These are phyloP conservation scores for Alternaria arbusti DNA, from an alignment of 2,329 filamentous ascomycete genomes.

Conservation along the genomic window DNA sequence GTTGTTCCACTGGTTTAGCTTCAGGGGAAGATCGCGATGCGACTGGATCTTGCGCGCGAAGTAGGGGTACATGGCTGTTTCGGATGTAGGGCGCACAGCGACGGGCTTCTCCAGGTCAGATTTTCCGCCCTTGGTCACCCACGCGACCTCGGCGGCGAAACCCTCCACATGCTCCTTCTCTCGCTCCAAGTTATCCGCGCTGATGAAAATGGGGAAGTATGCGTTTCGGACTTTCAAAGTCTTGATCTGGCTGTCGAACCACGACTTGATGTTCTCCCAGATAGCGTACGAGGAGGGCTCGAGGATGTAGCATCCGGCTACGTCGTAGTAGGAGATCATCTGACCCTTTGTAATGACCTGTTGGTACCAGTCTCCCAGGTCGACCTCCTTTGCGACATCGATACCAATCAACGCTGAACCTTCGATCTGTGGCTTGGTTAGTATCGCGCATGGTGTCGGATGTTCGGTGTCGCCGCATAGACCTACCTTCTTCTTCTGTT, in stretches of 20 bases:
- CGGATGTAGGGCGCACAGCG: slow-evolving; percentile 72
- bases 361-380: slow-evolving; percentile 96
- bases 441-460: slow-evolving; percentile 3
- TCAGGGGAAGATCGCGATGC: slow-evolving; percentile 91
- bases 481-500: slow-evolving; percentile 57
- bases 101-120: slow-evolving; percentile 86
- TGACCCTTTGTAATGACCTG: slow-evolving; percentile 96
- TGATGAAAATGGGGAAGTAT: slow-evolving; percentile 93
- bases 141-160: slow-evolving; percentile 90
- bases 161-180: slow-evolving; percentile 98
- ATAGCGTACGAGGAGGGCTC: slow-evolving; percentile 72
- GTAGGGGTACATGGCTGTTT: slow-evolving; percentile 93
- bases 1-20: slow-evolving; percentile 98
- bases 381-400: slow-evolving; percentile 80
- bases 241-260: slow-evolving; percentile 75
- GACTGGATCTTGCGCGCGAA: slow-evolving; percentile 97
- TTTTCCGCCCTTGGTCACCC: slow-evolving; percentile 89
- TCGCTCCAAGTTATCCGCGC: slow-evolving; percentile 76
- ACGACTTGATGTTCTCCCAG: slow-evolving; percentile 70
- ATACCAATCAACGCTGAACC: slow-evolving; percentile 80
- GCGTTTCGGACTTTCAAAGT: slow-evolving; percentile 91
- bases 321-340: slow-evolving; percentile 98
- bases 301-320: slow-evolving; percentile 71
- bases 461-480: not conserved
- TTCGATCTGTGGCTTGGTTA: slow-evolving; percentile 54